These are phyloP conservation scores for Effrenium voratum DNA, from an alignment of 73 alveolate genomes.

Conservation along the genomic window DNA sequence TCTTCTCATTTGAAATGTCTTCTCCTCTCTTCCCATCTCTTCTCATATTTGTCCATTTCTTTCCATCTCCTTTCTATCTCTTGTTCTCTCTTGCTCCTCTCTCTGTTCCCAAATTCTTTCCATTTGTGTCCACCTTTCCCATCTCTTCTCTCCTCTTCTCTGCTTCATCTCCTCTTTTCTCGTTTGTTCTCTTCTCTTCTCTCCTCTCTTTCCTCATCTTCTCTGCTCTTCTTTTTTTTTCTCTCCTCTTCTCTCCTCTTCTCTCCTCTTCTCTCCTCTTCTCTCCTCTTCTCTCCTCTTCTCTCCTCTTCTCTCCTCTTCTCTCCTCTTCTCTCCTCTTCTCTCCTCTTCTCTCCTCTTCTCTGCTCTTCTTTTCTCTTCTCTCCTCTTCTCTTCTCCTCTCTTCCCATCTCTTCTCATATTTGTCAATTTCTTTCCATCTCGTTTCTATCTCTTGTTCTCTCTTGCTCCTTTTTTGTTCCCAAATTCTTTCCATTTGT, in stretches of 20 bases:
- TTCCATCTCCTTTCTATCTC: neutral
- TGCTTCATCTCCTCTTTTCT: neutral
- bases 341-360: neutral
- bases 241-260: neutral
- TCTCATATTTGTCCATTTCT: no score
- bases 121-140: neutral
- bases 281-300: neutral
- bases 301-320: neutral
- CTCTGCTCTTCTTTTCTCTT: neutral
- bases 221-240: neutral
- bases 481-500: neutral
- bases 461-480: neutral
- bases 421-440: no score
- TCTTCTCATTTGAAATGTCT: no score
- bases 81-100: neutral
- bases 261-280: neutral
- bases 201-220: neutral
- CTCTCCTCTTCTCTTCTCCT: neutral
- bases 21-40: no score
- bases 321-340: neutral
- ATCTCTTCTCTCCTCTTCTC: neutral
- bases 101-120: neutral
- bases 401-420: neutral
- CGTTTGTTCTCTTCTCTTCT: neutral
- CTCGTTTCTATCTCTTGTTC: neutral